Evolutionary conservation across 1,284 basidiomycete genomes (phyloP).

Genomic region (Apiotrichum akiyoshidainum): DNA sequence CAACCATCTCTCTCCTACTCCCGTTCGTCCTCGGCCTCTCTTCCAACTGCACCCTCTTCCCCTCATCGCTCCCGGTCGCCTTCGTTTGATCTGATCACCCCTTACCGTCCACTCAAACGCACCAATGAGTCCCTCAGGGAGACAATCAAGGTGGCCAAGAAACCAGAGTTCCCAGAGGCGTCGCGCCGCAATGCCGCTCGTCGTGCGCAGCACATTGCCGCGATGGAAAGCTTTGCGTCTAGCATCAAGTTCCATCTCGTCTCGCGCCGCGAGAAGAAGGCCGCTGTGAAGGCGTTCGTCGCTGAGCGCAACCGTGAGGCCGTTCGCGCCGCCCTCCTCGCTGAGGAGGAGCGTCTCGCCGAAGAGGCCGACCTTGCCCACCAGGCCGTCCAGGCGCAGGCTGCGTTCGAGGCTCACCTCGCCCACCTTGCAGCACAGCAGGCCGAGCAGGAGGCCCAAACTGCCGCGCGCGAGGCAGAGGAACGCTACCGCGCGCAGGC

Average conservation of each 20-base stretch:
- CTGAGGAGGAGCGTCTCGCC: neutral
- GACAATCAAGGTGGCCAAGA: neutral
- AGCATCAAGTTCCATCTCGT: neutral
- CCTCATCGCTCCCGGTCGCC: neutral
- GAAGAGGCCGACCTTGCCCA: slow-evolving; percentile 7
- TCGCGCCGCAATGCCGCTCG: neutral
- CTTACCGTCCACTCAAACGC: neutral
- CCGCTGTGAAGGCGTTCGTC: neutral
- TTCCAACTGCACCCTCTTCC: neutral
- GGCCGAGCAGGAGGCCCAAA: neutral
- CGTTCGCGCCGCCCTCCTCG: neutral
- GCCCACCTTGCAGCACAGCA: neutral
- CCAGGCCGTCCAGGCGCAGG: neutral
- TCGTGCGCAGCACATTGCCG: neutral
- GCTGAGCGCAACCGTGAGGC: neutral
- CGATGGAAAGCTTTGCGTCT: neutral
- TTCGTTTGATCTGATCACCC: neutral
- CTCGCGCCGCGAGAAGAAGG: neutral
- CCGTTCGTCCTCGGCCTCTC: too few species aligned
- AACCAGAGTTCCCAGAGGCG: too few species aligned
- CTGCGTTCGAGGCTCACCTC: neutral
- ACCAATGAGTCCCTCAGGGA: neutral
- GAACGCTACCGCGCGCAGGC: too few species aligned
- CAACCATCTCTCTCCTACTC: too few species aligned
- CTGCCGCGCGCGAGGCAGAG: neutral